Evolutionary conservation across 2,329 filamentous ascomycete species (phyloP).

Genomic region (Neospermospora avenae): DNA sequence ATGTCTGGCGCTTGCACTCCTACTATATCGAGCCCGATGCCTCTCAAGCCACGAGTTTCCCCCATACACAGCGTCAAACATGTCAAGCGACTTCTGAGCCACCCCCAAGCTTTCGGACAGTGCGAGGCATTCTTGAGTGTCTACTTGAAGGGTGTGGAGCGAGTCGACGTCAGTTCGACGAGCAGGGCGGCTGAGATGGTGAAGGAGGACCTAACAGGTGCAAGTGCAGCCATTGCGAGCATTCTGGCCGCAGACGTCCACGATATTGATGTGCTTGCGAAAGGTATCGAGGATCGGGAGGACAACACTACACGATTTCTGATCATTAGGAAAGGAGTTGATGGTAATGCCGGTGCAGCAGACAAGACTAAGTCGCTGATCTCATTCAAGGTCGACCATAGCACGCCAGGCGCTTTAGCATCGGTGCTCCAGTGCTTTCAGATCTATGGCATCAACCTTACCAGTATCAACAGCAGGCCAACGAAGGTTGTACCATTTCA

Average conservation of each 20-base stretch:
- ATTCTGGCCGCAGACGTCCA: constrained; percentile 67
- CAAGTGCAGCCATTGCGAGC: constrained; percentile 75
- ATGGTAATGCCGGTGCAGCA: constrained; percentile 17
- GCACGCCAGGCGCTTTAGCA: constrained; percentile 76
- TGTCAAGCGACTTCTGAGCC: constrained; percentile 79
- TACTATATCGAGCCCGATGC: constrained; percentile 45
- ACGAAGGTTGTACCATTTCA: constrained; percentile 74
- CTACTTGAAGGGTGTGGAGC: constrained; percentile 70
- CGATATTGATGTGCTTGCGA: constrained; percentile 65
- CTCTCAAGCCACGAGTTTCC: constrained; percentile 43
- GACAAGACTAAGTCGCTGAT: constrained; percentile 65
- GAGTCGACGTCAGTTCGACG: constrained; percentile 81
- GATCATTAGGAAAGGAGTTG: constrained; percentile 46
- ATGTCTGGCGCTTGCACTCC: constrained; percentile 48
- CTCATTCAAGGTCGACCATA: constrained; percentile 78
- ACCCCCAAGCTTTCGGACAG: constrained; percentile 94
- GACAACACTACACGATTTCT: constrained; percentile 82
- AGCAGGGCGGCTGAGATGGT: constrained; percentile 80
- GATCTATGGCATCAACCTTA: constrained; percentile 71
- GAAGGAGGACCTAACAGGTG: constrained; percentile 52
- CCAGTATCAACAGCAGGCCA: constrained; percentile 84
- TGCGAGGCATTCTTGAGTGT: constrained; percentile 71
- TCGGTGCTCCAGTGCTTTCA: constrained; percentile 78
- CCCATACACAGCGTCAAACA: constrained; percentile 53
- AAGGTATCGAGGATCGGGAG: constrained; percentile 66